phyloP scores from a whole-genome alignment of 306 rosid genomes.

The Dryas drummondii region DNA sequence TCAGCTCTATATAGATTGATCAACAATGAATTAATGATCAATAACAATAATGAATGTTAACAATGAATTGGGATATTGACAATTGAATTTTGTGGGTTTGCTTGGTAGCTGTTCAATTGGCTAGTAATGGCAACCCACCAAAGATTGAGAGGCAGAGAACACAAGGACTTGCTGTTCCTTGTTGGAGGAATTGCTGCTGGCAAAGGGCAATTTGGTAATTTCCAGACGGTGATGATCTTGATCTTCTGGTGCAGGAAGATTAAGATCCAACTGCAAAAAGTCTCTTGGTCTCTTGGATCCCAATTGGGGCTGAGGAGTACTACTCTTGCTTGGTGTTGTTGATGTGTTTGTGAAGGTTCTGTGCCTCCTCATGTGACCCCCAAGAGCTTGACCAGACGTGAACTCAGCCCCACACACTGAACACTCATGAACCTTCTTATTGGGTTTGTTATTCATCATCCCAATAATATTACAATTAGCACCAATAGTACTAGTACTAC shows the following conservation, averaged over 20 bases:
- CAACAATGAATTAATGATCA: constrained; percentile 21
- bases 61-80: constrained; percentile 1
- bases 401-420: constrained; percentile 76
- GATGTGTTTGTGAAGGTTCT: constrained; percentile 31
- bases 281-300: constrained; percentile 46
- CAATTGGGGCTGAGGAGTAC: constrained; percentile 14
- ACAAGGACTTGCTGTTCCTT: constrained; percentile 48
- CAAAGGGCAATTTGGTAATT: constrained; percentile 45
- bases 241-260: constrained; percentile 78
- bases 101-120: neutral
- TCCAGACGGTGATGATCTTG: constrained; percentile 37
- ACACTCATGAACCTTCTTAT: constrained; percentile 72
- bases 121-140: constrained; percentile 83
- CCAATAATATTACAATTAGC: too few species aligned
- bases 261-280: constrained; percentile 63
- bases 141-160: constrained; percentile 58
- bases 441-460: constrained; percentile 20
- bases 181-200: constrained; percentile 9
- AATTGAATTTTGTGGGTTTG: neutral
- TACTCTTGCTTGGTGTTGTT: neutral
- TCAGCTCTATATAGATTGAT: constrained; percentile 33
- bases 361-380: constrained; percentile 95
- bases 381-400: constrained; percentile 90
- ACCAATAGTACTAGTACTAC: neutral
- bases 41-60: constrained; percentile 19